Evolutionary conservation across 192 early-diverging fungal species (phyloP), one percentile per base, ranked within the genome.

Genomic region (Coemansia sp.): DNA sequence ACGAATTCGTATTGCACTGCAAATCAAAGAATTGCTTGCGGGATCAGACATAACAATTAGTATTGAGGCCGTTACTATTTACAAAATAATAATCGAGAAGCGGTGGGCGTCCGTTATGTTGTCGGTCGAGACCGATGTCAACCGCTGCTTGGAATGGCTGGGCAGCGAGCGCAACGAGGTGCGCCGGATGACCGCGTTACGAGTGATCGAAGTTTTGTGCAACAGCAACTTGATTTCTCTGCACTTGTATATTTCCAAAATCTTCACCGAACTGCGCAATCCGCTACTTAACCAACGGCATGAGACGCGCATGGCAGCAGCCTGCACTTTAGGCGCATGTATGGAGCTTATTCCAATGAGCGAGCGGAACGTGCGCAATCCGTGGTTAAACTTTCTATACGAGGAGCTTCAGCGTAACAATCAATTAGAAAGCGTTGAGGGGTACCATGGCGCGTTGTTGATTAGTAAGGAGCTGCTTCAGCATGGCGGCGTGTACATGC

Each of bases 401-500:
- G 92, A 96, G 29, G 94, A 97, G 49, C 90, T 88, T 12, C 86
- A 89, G 57, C 84, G 85, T 37, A 88, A 89, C 14, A 75, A 94
- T 58, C 88, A 89, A 51, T 63, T 82, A 6, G 85, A 82, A n/a
- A 90, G 71, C 47, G 80, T 86, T 5, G 95, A 96, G 59, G 83
- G 87, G 14, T 86, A 89, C n/a, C 95, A 97, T 71, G 94, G 92
- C 2, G 87, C 89, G 31, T 78, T 97, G 19, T 79, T 98, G 48
- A 90, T 88, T 1, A 86, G 88, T 67, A 85, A 89, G 35, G 93
- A 92, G 62, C 72, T 98, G 38, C 74, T 97, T 16, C 74, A 82
- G 48, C 91, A 92, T 64, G 87, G 93, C 45, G 90, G 89, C 55
- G 88, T 87, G 85, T 95, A 92, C 74, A 94, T 97, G 89, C 85